Conservation (phyloP, 2,329 filamentous ascomycete genomes). For the Aureobasidium musti region DNA sequence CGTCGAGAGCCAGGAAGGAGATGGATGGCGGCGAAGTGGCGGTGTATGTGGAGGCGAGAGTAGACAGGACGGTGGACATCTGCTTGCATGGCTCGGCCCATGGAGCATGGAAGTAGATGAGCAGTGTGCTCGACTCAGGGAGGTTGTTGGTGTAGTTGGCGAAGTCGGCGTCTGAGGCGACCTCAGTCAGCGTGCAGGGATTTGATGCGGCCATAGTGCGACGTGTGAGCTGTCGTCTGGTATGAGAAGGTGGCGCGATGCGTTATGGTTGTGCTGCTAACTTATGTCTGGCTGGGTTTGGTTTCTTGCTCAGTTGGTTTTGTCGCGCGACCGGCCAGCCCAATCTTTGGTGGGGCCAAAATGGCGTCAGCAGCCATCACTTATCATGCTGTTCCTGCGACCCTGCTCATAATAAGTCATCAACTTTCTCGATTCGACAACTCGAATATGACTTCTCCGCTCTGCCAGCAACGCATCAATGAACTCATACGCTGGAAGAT, state of each 20-base stretch:
- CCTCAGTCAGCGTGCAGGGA: conserved; percentile 65
- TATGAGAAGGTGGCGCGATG: neutral
- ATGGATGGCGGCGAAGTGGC: conserved; percentile 65
- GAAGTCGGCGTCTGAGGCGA: conserved; percentile 74
- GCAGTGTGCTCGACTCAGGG: conserved; percentile 53
- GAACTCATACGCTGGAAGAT: too few relatives aligned
- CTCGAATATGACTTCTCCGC: too few relatives aligned
- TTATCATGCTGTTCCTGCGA: neutral
- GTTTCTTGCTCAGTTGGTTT: conserved; percentile 2
- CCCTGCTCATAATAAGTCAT: neutral
- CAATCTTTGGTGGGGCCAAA: conserved; percentile 19
- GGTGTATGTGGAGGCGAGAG: conserved; percentile 84
- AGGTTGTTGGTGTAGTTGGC: conserved; percentile 66
- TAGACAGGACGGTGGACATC: conserved; percentile 83
- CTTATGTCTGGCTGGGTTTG: neutral
- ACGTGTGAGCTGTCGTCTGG: conserved; percentile 2
- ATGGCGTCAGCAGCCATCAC: conserved; percentile 4
- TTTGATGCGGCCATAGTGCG: conserved; percentile 29
- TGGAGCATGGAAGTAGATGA: conserved; percentile 93
- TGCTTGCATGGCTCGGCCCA: conserved; percentile 97
- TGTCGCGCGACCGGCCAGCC: conserved; percentile 17
- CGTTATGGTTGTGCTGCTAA: neutral
- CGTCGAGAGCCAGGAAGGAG: conserved; percentile 87
- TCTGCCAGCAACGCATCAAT: too few relatives aligned
- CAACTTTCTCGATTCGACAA: neutral